Conservation (phyloP, 1,284 basidiomycete species). For the Microbotryomycetes sp. region DNA sequence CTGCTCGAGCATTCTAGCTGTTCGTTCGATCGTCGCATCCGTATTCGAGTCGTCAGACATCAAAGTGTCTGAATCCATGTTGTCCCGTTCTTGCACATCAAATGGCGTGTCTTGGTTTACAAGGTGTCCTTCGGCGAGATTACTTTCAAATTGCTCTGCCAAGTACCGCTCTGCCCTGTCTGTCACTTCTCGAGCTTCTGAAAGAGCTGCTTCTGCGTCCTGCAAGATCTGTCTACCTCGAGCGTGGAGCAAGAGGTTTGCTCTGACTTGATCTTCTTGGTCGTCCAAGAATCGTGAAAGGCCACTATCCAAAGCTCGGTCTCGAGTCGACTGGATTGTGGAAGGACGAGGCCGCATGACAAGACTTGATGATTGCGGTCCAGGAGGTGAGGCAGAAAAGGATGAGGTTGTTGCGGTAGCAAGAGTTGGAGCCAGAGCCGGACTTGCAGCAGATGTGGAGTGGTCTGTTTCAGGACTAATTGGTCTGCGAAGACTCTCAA, state of each 20-base stretch:
- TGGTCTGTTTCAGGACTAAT: too few relatives aligned
- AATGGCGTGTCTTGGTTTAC: too few relatives aligned
- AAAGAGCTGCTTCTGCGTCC: background rate
- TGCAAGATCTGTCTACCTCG: background rate
- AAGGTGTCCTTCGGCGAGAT: background rate
- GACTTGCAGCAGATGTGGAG: too few relatives aligned
- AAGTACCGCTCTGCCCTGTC: background rate
- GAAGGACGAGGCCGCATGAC: constrained; percentile 3
- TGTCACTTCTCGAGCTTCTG: background rate
- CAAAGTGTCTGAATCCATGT: too few relatives aligned
- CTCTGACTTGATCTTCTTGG: background rate
- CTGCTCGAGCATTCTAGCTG: background rate
- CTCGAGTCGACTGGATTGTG: too few relatives aligned
- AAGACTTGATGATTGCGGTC: background rate
- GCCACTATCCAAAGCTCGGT: background rate
- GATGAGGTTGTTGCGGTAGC: background rate
- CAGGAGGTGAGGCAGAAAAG: background rate
- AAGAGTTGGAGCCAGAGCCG: too few relatives aligned
- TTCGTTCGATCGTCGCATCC: background rate
- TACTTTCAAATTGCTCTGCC: background rate
- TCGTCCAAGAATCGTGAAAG: constrained; percentile 3
- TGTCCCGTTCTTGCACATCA: too few relatives aligned
- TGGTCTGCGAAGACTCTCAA: too few relatives aligned
- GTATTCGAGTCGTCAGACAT: background rate
- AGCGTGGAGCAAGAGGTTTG: background rate